Evolutionary conservation across 202 grass and related monocot genomes (phyloP).

Genomic region (Cymbopogon flexuosus): DNA sequence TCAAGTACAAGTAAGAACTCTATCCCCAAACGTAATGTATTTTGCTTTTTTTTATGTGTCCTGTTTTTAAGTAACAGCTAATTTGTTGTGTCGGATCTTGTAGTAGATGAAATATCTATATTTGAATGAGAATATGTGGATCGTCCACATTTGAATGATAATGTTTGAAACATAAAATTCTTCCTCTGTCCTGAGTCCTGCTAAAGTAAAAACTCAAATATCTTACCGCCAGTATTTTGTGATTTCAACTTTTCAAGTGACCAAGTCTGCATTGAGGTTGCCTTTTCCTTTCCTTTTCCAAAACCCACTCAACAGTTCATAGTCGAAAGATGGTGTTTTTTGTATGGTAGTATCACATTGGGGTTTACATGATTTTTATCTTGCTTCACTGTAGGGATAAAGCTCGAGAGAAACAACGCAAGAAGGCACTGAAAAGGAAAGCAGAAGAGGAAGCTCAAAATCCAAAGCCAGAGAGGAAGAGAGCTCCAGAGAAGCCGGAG

Average conservation of each 20-base stretch:
- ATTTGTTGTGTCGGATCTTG: not conserved
- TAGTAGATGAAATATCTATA: not conserved
- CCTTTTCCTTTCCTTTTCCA: not conserved
- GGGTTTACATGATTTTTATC: not conserved
- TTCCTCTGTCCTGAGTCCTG: not conserved
- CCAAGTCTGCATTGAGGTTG: not conserved
- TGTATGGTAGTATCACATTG: not conserved
- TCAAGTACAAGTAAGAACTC: constrained; percentile 96
- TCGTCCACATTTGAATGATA: not conserved
- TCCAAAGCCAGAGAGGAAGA: constrained; percentile 50
- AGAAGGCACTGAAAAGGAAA: constrained; percentile 73
- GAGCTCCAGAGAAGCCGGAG: constrained; percentile 28
- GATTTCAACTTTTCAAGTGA: constrained; percentile 12
- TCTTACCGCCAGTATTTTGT: not conserved
- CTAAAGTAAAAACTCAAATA: not conserved
- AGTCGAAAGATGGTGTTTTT: not conserved
- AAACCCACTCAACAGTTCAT: not conserved
- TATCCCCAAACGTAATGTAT: constrained; percentile 7
- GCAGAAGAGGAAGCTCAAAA: constrained; percentile 49
- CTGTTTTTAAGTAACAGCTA: not conserved
- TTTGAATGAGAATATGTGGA: not conserved
- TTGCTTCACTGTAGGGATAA: constrained; percentile 58
- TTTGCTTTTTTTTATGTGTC: not conserved
- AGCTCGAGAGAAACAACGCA: constrained; percentile 75
- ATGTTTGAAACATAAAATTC: not conserved